These are phyloP conservation scores for Termitomyces titanicus DNA, from an alignment of 768 basidiomycete species.

Conservation along the genomic window DNA sequence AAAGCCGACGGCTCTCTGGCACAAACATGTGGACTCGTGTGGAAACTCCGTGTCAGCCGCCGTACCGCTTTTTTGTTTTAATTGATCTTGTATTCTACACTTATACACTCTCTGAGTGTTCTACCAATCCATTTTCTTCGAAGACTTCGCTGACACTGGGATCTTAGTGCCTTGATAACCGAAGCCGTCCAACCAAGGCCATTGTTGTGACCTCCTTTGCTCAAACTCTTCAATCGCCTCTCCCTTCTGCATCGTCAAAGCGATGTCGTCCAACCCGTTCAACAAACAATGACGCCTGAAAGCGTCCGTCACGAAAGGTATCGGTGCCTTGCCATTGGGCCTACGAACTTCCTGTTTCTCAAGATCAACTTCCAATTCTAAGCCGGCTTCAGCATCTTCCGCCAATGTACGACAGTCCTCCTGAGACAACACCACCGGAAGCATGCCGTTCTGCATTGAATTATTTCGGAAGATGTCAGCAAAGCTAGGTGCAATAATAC, in stretches of 20 bases:
- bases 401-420: conserved; percentile 70
- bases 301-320: conserved; percentile 78
- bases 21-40: not conserved
- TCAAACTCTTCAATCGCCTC: conserved; percentile 78
- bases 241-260: conserved; percentile 83
- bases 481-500: conserved; percentile 84
- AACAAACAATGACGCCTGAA: conserved; percentile 93
- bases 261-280: conserved; percentile 97
- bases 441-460: conserved; percentile 92
- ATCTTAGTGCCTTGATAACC: conserved; percentile 83
- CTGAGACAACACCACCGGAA: conserved; percentile 70
- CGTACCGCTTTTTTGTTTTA: too few relatives aligned
- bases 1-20: too few relatives aligned
- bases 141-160: conserved; percentile 41
- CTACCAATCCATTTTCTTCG: conserved; percentile 75
- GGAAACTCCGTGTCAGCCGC: not conserved
- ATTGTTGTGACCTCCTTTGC: conserved; percentile 64
- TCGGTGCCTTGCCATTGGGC: conserved; percentile 63
- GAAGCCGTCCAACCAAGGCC: conserved; percentile 98
- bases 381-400: conserved; percentile 70
- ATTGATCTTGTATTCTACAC: not conserved
- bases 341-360: conserved; percentile 79
- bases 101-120: conserved; percentile 4
- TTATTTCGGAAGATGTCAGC: conserved; percentile 91
- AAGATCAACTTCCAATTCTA: conserved; percentile 81